These are phyloP conservation scores for Coffea eugenioides DNA, from an alignment of 257 asterid genomes.

Conservation along the genomic window DNA sequence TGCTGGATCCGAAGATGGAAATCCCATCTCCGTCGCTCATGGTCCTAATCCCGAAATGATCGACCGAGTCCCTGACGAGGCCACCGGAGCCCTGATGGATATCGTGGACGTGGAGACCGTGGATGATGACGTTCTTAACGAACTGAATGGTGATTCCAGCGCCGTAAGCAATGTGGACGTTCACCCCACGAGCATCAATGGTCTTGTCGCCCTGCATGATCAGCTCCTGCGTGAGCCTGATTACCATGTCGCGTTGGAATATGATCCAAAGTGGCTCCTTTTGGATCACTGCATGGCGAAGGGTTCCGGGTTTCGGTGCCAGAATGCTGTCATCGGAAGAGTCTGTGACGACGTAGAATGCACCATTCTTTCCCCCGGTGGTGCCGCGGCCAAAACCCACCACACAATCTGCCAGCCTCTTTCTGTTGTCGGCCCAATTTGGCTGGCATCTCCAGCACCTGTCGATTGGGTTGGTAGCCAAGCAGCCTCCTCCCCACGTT, in stretches of 20 bases:
- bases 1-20: slow-evolving; percentile 54
- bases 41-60: slow-evolving; percentile 59
- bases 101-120: slow-evolving; percentile 50
- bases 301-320: slow-evolving; percentile 76
- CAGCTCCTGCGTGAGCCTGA: slow-evolving; percentile 58
- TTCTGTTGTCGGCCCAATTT: slow-evolving; percentile 60
- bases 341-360: slow-evolving; percentile 55
- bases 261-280: slow-evolving; percentile 73
- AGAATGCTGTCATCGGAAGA: slow-evolving; percentile 45
- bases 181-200: slow-evolving; percentile 76
- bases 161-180: slow-evolving; percentile 58
- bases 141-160: slow-evolving; percentile 73
- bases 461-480: slow-evolving; percentile 72
- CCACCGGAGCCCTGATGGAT: slow-evolving; percentile 52
- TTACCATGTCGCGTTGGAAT: slow-evolving; percentile 52
- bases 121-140: slow-evolving; percentile 69
- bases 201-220: slow-evolving; percentile 69
- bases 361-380: slow-evolving; percentile 68
- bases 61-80: slow-evolving; percentile 45
- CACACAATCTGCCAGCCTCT: slow-evolving; percentile 68
- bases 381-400: slow-evolving; percentile 68
- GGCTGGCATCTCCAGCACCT: slow-evolving; percentile 80
- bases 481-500: slow-evolving; percentile 44
- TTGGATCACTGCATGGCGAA: slow-evolving; percentile 80
- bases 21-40: slow-evolving; percentile 86